phyloP scores from a whole-genome alignment of 225 moss, liverwort and hornwort species.

The Straminergon stramineum region DNA sequence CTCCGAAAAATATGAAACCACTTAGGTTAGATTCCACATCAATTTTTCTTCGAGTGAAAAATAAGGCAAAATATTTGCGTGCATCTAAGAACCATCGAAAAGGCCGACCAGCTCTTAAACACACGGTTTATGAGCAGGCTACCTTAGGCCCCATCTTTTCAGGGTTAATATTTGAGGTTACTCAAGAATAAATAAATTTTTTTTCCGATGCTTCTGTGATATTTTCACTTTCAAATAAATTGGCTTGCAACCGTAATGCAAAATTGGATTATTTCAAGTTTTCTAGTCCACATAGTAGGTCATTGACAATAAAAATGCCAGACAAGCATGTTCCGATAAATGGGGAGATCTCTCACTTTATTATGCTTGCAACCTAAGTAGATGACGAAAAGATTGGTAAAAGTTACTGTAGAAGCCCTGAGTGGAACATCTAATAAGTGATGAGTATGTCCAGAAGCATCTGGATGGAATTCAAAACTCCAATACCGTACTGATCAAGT shows the following conservation, averaged over 20 bases:
- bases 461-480: neutral
- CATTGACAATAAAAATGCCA: neutral
- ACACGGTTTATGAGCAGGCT: too few relatives aligned
- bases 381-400: neutral
- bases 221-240: neutral
- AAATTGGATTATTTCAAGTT: neutral
- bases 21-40: too few relatives aligned
- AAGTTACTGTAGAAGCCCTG: neutral
- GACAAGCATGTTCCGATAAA: neutral
- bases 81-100: too few relatives aligned
- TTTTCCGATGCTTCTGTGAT: neutral
- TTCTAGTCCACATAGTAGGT: too few relatives aligned
- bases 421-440: neutral
- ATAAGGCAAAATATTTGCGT: too few relatives aligned
- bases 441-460: neutral
- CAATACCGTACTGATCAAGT: neutral
- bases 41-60: too few relatives aligned
- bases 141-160: neutral
- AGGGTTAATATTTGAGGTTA: neutral
- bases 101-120: too few relatives aligned
- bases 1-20: too few relatives aligned
- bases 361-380: neutral
- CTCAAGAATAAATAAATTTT: neutral
- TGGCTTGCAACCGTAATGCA: neutral
- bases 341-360: neutral